Evolutionary conservation across 768 basidiomycete species (phyloP), one percentile per base, ranked within the genome.

Genomic region (Strobilomyces confusus): DNA sequence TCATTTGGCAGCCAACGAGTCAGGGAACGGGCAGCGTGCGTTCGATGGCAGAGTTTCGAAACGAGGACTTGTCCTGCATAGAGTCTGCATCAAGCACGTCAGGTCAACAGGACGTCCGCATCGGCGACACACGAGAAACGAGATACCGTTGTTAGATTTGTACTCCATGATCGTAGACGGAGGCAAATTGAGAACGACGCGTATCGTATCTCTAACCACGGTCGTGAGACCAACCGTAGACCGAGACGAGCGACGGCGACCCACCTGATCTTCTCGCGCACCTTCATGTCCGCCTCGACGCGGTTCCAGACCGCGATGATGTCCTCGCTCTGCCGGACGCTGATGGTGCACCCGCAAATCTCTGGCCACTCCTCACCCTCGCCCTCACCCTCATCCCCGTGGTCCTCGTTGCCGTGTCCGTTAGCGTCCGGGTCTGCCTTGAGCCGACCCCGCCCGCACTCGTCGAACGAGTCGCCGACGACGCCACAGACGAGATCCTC

Each of bases 331-430:
- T 90, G 87, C 60, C 95, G 74, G 51, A 95, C 93, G 66, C 90
- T 93, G 66, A 98, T 87, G 29, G 95, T 98, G 67, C 92, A 93
- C 38, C 95, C 95, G 63, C 93, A 94, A 32, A 98, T 92, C 67
- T 92, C 89, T 19, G 87, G 87, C 78, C 79, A 82, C 26, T 83
- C 81, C 23, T 69, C 71, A 5, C 61, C 70, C 1, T 72, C 68
- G 4, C 72, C 62, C n/a, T n/a, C n/a, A n/a, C n/a, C n/a, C n/a
- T n/a, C n/a, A n/a, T n/a, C n/a, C n/a, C n/a, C n/a, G n/a, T n/a
- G n/a, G 30, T 69, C 69, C 29, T 55, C 69, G 17, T 75, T 75
- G 29, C 51, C 19, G 9, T 42, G 23, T 15, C 34, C 66, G 37
- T 76, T 73, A 42, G 76, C 70, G 14, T 66, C 69, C 3, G 55